Evolutionary conservation across 306 rosid species (phyloP).

Genomic region (Abrus precatorius): DNA sequence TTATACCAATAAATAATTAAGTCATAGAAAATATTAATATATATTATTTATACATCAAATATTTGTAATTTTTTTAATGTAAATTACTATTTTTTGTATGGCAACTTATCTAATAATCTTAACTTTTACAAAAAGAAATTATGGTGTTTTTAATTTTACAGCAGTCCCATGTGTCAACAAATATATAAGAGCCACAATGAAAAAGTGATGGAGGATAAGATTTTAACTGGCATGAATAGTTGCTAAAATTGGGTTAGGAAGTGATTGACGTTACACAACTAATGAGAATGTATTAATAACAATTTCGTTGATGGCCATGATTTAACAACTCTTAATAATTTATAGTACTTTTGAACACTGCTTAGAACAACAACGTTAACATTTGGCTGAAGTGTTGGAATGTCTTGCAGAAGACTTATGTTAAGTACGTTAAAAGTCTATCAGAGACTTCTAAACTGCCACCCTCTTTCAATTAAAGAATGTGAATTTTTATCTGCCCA

Average conservation of each 20-base stretch:
- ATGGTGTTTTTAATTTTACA: no score
- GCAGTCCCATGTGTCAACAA: no score
- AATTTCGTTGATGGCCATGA: background rate
- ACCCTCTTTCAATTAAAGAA: background rate
- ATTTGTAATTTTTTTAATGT: no score
- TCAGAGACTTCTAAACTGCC: background rate
- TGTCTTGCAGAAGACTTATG: no score
- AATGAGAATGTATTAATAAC: background rate
- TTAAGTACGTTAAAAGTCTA: no score
- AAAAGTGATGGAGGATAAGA: no score
- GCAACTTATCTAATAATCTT: background rate
- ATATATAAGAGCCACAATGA: no score
- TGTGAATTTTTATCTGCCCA: no score
- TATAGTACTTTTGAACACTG: background rate
- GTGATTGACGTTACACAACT: slow-evolving; percentile 11
- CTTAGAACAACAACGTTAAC: background rate
- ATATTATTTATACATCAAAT: no score
- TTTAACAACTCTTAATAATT: background rate
- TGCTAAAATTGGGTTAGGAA: slow-evolving; percentile 1
- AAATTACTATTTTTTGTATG: no score
- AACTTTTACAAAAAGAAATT: background rate
- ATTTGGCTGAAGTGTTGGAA: background rate
- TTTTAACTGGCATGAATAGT: background rate
- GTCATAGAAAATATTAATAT: no score
- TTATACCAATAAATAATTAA: no score